Conservation (phyloP, 1,284 basidiomycete genomes). For the Leccinum proliferum region DNA sequence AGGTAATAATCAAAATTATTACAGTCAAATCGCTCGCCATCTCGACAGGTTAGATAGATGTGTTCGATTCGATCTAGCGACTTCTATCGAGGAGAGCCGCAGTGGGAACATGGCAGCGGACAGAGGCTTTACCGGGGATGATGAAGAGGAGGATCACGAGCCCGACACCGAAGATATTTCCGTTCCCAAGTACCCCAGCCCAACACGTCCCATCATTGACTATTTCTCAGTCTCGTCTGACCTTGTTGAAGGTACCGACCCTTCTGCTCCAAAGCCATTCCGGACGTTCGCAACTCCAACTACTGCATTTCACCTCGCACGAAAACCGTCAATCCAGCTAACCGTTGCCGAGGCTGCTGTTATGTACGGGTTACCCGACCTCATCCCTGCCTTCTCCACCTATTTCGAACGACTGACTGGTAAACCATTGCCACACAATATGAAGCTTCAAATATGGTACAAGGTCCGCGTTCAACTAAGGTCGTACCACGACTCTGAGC, state of each 20-base stretch:
- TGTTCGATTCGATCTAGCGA: constrained; percentile 3
- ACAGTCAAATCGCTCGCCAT: neutral
- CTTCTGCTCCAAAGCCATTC: constrained; percentile 1
- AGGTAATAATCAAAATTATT: constrained; percentile 6
- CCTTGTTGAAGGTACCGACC: neutral
- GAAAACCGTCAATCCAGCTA: constrained; percentile 1
- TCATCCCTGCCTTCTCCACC: neutral
- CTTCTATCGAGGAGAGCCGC: neutral
- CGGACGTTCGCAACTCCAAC: constrained; percentile 5
- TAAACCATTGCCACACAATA: neutral
- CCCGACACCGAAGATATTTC: neutral
- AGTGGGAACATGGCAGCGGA: neutral
- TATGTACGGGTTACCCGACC: constrained; percentile 5
- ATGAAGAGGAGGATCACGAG: constrained; percentile 2
- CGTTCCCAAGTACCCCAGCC: neutral
- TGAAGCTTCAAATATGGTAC: constrained; percentile 7
- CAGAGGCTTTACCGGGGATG: neutral
- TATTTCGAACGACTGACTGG: neutral
- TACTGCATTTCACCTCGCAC: constrained; percentile 6
- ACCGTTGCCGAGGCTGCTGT: neutral
- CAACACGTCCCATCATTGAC: neutral
- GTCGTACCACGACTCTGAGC: constrained; percentile 1
- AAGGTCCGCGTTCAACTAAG: constrained; percentile 1
- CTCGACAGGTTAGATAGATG: constrained; percentile 6
- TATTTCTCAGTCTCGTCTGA: constrained; percentile 2